These are phyloP conservation scores for Populus tremula DNA, from an alignment of 345 rosid species.

Conservation along the genomic window DNA sequence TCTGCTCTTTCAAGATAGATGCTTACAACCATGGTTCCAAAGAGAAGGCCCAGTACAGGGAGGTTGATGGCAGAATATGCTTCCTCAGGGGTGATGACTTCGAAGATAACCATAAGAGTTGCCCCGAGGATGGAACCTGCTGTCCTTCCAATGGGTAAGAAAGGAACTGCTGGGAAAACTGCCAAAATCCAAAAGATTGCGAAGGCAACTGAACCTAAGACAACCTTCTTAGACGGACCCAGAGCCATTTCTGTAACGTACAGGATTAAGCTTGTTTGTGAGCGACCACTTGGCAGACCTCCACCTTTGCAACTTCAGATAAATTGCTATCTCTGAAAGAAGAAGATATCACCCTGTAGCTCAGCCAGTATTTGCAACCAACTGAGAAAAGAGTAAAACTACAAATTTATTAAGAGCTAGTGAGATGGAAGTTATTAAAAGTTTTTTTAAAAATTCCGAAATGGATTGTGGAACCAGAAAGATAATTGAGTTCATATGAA, in stretches of 20 bases:
- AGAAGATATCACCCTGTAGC: neutral
- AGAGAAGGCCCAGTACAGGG: conserved; percentile 77
- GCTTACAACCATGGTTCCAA: conserved; percentile 85
- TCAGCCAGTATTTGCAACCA: neutral
- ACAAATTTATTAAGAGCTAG: neutral
- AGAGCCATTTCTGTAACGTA: conserved; percentile 41
- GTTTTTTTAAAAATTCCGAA: no score
- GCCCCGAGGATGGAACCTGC: conserved; percentile 86
- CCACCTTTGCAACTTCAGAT: no score
- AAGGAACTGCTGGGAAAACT: conserved; percentile 74
- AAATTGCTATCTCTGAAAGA: no score
- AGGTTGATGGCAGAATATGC: conserved; percentile 66
- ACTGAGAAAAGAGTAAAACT: neutral
- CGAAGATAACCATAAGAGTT: conserved; percentile 80
- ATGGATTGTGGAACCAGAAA: no score
- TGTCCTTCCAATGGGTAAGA: conserved; percentile 77
- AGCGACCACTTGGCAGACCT: neutral
- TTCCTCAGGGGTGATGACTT: conserved; percentile 61
- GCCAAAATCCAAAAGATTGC: no score
- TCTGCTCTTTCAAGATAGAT: conserved; percentile 81
- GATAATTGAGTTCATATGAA: no score
- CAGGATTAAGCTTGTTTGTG: neutral
- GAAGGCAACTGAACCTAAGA: no score
- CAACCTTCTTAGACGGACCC: conserved; percentile 47
- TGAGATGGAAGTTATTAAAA: no score